Base-by-base conservation (phyloP, 805 yeast species). In the Pichia scutulata region DNA sequence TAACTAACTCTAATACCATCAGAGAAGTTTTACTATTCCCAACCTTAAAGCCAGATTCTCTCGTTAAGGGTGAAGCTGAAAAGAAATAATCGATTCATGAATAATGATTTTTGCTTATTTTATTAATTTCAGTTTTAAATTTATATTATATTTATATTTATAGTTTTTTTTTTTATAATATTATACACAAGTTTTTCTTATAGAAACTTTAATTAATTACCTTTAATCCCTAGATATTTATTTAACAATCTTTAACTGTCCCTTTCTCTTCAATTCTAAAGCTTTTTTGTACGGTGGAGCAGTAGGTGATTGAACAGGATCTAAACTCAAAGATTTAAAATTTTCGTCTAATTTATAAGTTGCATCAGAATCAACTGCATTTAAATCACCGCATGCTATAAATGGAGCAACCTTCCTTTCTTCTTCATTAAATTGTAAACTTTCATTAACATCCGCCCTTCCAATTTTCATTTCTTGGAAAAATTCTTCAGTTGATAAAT, bases 1-100 rank as follows among this genome's bases (percentile, higher is more conserved):
- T 93, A 75, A 93, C 98, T 55, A 82, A 93, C 72, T 87, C 96
- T 52, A 86, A 89, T 77, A 87, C 97, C 60, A 92, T 92, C 66
- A 89, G 97, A 83, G 99, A 92, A 76, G 98, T 92, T 45, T 77
- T 92, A 61, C 75, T 93, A 70, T 92, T 92, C 95, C 99, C 99
- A 71, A 90, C 98, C 55, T 88, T 92, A 81, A 93, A 90, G 77
- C 99, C 98, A 43, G 99, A 93, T 66, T 78, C 71, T 55, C 51
- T 67, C 28, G 63, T 58, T 43, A 68, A 67, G 55, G 70, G 70
- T 54, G 70, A 66, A 39, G 67, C 37, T 33, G 37, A 33, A 33
- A 33, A 67, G 52, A 64, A 64, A 49, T 59, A 57, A 44, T 51
- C 50, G 41, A 13, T 24, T 42, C 43, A 33, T 23, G 8, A 10